phyloP scores from a whole-genome alignment of 352 stramenopile genomes.

The Phytophthora idaei region DNA sequence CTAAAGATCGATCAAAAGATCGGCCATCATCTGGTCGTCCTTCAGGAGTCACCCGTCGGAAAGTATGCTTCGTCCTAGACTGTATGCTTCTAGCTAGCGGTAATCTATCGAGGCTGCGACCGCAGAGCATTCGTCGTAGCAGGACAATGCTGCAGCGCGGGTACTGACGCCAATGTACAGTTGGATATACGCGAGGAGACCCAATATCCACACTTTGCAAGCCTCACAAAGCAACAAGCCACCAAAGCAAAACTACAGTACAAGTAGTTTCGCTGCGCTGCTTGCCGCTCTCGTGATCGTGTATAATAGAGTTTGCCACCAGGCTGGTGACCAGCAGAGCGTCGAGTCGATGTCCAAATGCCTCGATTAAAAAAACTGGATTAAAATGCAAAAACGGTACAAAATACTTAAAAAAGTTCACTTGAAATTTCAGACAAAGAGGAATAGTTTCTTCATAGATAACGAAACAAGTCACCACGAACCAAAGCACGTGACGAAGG shows the following conservation, averaged over 20 bases:
- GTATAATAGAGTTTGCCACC: no score
- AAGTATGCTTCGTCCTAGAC: neutral
- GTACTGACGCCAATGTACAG: constrained; percentile 9
- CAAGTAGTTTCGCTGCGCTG: neutral
- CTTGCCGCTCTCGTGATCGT: neutral
- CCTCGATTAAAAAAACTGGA: neutral
- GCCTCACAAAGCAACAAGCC: neutral
- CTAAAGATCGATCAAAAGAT: constrained; percentile 11
- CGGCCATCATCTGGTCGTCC: neutral
- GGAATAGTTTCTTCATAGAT: no score
- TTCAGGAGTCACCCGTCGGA: neutral
- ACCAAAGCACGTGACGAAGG: no score
- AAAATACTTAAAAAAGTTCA: neutral
- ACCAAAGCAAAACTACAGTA: neutral
- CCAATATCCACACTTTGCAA: neutral
- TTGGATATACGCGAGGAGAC: constrained; percentile 8
- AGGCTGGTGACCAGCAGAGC: neutral
- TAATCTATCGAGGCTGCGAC: neutral
- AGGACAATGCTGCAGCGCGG: constrained; percentile 3
- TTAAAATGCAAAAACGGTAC: constrained; percentile 1
- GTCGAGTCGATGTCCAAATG: neutral
- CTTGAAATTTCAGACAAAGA: neutral
- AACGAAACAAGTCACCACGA: no score
- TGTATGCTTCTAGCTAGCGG: neutral
- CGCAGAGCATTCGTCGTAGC: constrained; percentile 3